Percentiles rank a stretch among this genome's conserved stretches.
Conservation (phyloP, 2,329 filamentous ascomycete species). For the Monilinia polystroma region DNA sequence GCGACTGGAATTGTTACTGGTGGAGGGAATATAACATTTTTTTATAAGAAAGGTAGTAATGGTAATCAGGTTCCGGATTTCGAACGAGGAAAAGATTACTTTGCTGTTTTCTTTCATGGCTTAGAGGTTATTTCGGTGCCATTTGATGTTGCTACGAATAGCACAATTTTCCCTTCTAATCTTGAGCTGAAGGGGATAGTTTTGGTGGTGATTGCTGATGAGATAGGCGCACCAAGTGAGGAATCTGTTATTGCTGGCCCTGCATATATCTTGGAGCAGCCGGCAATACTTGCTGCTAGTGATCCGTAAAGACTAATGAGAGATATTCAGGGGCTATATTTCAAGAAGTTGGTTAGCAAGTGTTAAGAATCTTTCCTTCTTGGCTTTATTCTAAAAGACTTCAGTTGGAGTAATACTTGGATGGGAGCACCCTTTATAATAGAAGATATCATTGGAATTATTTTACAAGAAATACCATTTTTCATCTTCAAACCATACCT, state of each 20-base stretch:
- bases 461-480: too few relatives aligned
- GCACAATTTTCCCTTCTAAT: constrained; percentile 42
- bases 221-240: constrained; percentile 41
- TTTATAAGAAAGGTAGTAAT: constrained; percentile 34
- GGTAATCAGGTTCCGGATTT: constrained; percentile 35
- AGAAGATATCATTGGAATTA: too few relatives aligned
- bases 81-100: constrained; percentile 39
- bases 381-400: too few relatives aligned
- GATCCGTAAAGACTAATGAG: neutral
- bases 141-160: constrained; percentile 41
- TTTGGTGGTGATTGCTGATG: constrained; percentile 42
- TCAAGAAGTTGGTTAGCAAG: neutral
- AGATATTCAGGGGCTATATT: neutral
- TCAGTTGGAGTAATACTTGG: too few relatives aligned
- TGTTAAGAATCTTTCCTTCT: neutral
- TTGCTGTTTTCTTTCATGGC: constrained; percentile 46
- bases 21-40: constrained; percentile 39
- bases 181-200: constrained; percentile 43
- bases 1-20: constrained; percentile 36
- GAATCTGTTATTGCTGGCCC: constrained; percentile 45
- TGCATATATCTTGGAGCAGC: constrained; percentile 43
- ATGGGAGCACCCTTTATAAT: too few relatives aligned
- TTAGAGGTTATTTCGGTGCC: constrained; percentile 42
- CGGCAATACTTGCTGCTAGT: constrained; percentile 24
- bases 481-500: too few relatives aligned